These are phyloP conservation scores for Zygotorulaspora danielsina DNA, from an alignment of 805 yeast species.

Conservation along the genomic window DNA sequence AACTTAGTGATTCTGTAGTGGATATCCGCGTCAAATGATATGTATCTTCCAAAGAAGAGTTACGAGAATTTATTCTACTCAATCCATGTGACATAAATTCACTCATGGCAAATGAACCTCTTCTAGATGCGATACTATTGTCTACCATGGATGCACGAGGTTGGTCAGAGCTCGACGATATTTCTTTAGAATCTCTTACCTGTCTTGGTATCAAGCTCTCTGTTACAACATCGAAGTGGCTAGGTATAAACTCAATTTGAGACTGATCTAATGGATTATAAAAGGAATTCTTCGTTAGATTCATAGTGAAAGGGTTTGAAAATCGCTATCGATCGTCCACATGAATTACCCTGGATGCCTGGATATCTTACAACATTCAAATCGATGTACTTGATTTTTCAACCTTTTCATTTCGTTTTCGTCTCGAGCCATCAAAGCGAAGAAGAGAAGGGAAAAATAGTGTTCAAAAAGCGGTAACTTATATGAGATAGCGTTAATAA, in stretches of 20 bases:
- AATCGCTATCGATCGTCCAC: too few species aligned
- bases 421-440: too few species aligned
- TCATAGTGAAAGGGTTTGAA: not conserved
- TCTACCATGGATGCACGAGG: not conserved
- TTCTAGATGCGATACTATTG: constrained; percentile 4
- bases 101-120: constrained; percentile 11
- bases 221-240: constrained; percentile 14
- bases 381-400: not conserved
- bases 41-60: constrained; percentile 11
- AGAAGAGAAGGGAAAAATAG: too few species aligned
- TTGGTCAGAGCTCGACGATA: not conserved
- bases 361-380: too few species aligned
- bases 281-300: constrained; percentile 3
- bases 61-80: constrained; percentile 7
- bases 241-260: constrained; percentile 22
- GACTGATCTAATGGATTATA: constrained; percentile 23
- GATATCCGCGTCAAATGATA: constrained; percentile 20
- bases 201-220: constrained; percentile 4
- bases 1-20: constrained; percentile 16
- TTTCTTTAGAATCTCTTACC: not conserved
- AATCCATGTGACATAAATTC: constrained; percentile 10
- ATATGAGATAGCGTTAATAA: too few species aligned
- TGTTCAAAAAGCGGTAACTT: too few species aligned
- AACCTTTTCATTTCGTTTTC: not conserved
- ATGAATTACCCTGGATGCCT: too few species aligned